Percentiles rank a stretch among this genome's conserved stretches.
Conservation (phyloP, 305 asterid species). For the Fraxinus greggii region DNA sequence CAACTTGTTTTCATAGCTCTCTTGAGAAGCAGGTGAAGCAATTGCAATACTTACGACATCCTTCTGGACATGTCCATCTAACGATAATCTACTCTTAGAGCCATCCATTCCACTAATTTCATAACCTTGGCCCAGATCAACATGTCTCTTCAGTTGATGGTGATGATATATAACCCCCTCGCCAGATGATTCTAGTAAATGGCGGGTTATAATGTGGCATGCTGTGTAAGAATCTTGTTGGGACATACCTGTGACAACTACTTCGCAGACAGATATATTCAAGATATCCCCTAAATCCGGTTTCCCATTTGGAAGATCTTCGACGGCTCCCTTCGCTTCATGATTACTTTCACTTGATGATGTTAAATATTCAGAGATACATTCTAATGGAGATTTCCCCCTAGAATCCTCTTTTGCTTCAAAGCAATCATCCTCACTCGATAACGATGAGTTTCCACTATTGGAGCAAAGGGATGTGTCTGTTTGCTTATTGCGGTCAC, state of each 20-base stretch:
- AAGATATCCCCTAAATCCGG: slow-evolving; percentile 35
- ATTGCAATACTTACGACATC: slow-evolving; percentile 43
- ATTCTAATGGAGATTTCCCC: slow-evolving; percentile 32
- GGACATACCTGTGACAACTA: slow-evolving; percentile 39
- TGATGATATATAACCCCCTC: slow-evolving; percentile 50
- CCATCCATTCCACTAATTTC: slow-evolving; percentile 37
- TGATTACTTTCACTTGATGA: slow-evolving; percentile 29
- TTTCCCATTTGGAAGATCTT: slow-evolving; percentile 37
- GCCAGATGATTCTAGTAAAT: slow-evolving; percentile 70
- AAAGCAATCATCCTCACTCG: slow-evolving; percentile 43
- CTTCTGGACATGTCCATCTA: slow-evolving; percentile 50
- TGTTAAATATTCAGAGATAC: slow-evolving; percentile 33
- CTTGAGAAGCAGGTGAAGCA: slow-evolving; percentile 84
- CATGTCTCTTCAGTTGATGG: slow-evolving; percentile 42
- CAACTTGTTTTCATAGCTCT: slow-evolving; percentile 62
- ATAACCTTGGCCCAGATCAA: slow-evolving; percentile 33
- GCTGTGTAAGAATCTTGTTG: slow-evolving; percentile 35
- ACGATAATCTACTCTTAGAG: slow-evolving; percentile 36
- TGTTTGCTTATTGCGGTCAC: slow-evolving; percentile 32
- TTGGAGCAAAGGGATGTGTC: slow-evolving; percentile 44
- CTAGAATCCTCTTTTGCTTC: slow-evolving; percentile 37
- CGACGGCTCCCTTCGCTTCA: slow-evolving; percentile 35
- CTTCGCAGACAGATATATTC: slow-evolving; percentile 37
- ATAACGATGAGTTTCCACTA: slow-evolving; percentile 57
- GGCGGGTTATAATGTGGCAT: slow-evolving; percentile 38